A percentile compares a stretch with the other conserved stretches of the same genome.
Evolutionary conservation across 1,284 basidiomycete genomes (phyloP).

Genomic region (Phylloporus sp.): DNA sequence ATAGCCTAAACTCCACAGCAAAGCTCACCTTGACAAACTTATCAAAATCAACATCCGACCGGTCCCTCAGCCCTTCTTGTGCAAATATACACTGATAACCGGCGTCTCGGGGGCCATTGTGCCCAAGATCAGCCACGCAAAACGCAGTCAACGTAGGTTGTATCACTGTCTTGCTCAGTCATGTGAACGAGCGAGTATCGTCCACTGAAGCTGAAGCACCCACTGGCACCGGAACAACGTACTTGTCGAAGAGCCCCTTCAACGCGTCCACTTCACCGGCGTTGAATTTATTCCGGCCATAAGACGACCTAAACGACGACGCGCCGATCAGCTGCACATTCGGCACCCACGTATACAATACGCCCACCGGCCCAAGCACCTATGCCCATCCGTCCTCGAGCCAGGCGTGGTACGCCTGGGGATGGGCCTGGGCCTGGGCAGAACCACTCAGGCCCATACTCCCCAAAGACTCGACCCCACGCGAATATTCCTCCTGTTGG

Average conservation of each 20-base stretch:
- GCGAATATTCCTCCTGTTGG: slow-evolving; percentile 66
- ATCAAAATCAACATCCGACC: slow-evolving; percentile 71
- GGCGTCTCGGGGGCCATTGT: slow-evolving; percentile 60
- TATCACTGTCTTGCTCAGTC: slow-evolving; percentile 42
- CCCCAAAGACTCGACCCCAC: slow-evolving; percentile 71
- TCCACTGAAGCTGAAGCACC: background rate
- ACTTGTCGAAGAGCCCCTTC: slow-evolving; percentile 60
- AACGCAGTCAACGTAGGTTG: slow-evolving; percentile 50
- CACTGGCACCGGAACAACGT: slow-evolving; percentile 35
- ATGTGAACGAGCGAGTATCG: background rate
- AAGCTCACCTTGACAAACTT: slow-evolving; percentile 80
- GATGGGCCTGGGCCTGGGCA: background rate
- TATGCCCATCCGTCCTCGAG: slow-evolving; percentile 40
- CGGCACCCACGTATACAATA: slow-evolving; percentile 4
- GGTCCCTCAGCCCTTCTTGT: slow-evolving; percentile 73
- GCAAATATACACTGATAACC: slow-evolving; percentile 78
- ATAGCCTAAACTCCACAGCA: background rate
- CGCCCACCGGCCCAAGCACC: slow-evolving; percentile 29
- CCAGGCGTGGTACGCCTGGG: slow-evolving; percentile 17
- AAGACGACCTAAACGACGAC: slow-evolving; percentile 41
- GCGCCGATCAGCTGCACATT: slow-evolving; percentile 35
- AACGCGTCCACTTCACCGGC: slow-evolving; percentile 73
- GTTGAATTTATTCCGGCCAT: slow-evolving; percentile 71
- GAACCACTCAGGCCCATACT: slow-evolving; percentile 73
- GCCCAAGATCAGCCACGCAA: slow-evolving; percentile 55